Percentiles rank a stretch among this genome's conserved stretches.
phyloP scores from a whole-genome alignment of 2,329 filamentous ascomycete genomes.

The Paecilomyces sp. region DNA sequence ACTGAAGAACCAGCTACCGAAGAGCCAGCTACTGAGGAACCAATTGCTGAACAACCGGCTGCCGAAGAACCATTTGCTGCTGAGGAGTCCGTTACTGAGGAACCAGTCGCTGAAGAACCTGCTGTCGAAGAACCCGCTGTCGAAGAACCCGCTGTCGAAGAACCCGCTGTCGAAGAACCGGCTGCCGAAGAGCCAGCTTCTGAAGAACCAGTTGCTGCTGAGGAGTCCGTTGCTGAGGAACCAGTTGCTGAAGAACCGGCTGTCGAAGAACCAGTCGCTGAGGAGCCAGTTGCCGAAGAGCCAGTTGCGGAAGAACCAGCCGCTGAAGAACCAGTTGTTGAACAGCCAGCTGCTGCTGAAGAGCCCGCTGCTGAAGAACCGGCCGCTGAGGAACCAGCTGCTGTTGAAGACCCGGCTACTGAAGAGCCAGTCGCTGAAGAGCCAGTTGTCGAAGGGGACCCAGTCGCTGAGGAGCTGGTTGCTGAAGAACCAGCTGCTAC shows the following conservation, averaged over 20 bases:
- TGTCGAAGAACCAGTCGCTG: background rate
- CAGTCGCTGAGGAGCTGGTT: background rate
- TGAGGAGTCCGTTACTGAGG: background rate
- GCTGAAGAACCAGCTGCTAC: background rate
- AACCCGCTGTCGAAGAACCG: slow-evolving; percentile 1
- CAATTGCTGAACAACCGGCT: background rate
- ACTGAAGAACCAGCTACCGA: background rate
- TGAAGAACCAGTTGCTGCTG: background rate
- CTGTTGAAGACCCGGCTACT: background rate
- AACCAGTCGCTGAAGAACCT: background rate
- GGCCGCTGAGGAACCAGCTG: background rate
- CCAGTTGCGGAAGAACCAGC: background rate
- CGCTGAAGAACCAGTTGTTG: too few relatives aligned
- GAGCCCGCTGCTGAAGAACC: background rate
- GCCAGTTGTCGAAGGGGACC: background rate
- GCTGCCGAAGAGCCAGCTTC: slow-evolving; percentile 1
- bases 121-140: background rate
- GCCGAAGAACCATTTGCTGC: background rate
- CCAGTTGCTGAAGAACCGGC: background rate
- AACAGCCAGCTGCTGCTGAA: too few relatives aligned
- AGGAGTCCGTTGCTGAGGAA: background rate
- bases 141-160: too few relatives aligned
- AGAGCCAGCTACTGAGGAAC: background rate
- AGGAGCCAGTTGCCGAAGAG: background rate
- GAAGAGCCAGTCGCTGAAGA: background rate